Base-by-base conservation (phyloP, 768 basidiomycete genomes). In the Psilocybe subaeruginosa region DNA sequence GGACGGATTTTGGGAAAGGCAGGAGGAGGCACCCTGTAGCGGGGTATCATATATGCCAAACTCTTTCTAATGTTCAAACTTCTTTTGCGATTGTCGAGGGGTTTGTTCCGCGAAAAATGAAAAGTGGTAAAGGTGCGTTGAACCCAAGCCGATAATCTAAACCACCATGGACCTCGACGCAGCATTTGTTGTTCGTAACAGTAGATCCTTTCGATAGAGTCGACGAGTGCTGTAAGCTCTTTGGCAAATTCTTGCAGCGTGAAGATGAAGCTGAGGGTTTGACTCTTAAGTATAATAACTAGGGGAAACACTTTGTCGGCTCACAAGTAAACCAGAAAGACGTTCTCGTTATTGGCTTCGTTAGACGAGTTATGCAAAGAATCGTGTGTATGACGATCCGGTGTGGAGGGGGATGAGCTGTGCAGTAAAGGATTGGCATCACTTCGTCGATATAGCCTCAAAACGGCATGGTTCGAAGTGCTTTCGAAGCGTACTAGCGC, bases 261-360 rank as follows among this genome's bases (percentile, higher is more conserved):
- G 75, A 98, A 99, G 64, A 97, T 91, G 75, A 97, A 98, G 78
- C 95, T 97, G 64, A 30, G 43, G 43, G 6, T 49, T 39, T 37
- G 8, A 19, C 7, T 7, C 29, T 67, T 41, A 61, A 56, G 23
- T 27, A 52, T 31, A 30, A 16, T 9, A 39, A 9, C 48, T 29
- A 7, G 19, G 56, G 52, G 5, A 9, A 17, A 53, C 14, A 7
- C n/a, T 41, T n/a, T 16, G 55, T 17, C 52, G 55, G 47, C 93
- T 72, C 63, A 96, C 95, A 95, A 97, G 70, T 96, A 97, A 0
- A 95, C 90, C 27, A 96, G 73, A 71, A 97, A 97, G 1, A 97
- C 81, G 59, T 88, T 87, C 67, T 97, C 95, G 65, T 89, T 86
- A n/a, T 90, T 86, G 41, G 77, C 77, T 33, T 80, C 81, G 7